These are phyloP conservation scores for Trichoderma afroharzianum DNA, from an alignment of 2,329 filamentous ascomycete genomes.

Conservation along the genomic window DNA sequence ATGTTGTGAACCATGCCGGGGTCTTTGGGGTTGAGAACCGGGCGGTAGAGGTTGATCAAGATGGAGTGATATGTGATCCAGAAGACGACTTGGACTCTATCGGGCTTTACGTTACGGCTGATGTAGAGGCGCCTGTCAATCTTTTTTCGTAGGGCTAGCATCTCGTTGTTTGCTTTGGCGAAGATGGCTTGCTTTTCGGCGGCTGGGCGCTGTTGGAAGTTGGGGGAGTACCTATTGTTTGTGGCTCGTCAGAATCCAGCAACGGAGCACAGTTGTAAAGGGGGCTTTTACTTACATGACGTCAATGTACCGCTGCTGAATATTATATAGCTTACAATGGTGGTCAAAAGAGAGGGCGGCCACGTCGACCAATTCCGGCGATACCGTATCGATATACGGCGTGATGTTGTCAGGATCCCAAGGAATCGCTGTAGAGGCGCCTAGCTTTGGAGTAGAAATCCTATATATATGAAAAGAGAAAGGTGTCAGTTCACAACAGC, in stretches of 20 bases:
- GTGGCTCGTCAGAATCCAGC: background rate
- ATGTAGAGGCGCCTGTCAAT: conserved; percentile 15
- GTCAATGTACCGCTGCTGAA: conserved; percentile 2
- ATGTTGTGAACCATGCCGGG: background rate
- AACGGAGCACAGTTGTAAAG: background rate
- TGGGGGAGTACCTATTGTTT: background rate
- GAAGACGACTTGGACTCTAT: conserved; percentile 8
- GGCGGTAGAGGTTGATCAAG: conserved; percentile 7
- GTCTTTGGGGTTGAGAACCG: background rate
- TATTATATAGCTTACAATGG: background rate
- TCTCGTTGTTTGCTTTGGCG: conserved; percentile 3
- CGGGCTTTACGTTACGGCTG: background rate
- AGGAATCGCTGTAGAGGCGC: background rate
- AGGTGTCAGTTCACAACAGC: background rate
- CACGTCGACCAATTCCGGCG: background rate
- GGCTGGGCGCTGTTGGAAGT: background rate
- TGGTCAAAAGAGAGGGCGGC: conserved; percentile 6
- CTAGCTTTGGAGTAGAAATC: conserved; percentile 1
- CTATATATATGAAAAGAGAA: background rate
- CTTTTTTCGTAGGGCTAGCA: background rate
- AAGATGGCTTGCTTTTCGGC: conserved; percentile 1
- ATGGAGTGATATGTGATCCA: conserved; percentile 15
- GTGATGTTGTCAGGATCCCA: conserved; percentile 2
- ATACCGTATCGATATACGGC: conserved; percentile 4
- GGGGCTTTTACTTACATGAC: background rate